Conservation (phyloP, 2,329 filamentous ascomycete genomes). For the Aspergillus sp. region DNA sequence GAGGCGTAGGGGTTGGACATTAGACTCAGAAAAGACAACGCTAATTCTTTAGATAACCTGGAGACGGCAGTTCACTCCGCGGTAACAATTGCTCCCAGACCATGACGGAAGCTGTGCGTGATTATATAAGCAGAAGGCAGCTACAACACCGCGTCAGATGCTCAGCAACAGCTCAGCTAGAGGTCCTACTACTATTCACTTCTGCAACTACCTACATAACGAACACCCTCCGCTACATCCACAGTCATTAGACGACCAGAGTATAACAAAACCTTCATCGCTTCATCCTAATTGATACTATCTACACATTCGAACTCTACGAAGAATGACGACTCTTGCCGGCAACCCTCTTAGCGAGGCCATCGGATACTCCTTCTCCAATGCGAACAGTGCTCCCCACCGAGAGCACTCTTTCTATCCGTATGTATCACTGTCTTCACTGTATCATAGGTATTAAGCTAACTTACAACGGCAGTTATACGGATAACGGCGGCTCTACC, state of each 20-base stretch:
- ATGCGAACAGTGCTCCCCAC: constrained; percentile 52
- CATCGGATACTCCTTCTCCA: constrained; percentile 63
- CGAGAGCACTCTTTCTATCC: constrained; percentile 83
- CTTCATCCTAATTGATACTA: constrained; percentile 8
- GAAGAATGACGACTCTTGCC: constrained; percentile 58
- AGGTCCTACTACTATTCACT: constrained; percentile 2
- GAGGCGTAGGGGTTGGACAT: neutral
- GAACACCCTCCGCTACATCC: neutral
- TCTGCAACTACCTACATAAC: constrained; percentile 1
- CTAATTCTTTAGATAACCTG: neutral
- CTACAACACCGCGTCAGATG: constrained; percentile 41
- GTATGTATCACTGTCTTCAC: constrained; percentile 56
- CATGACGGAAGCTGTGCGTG: constrained; percentile 13
- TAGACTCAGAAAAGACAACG: neutral
- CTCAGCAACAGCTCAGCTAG: constrained; percentile 15
- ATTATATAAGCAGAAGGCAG: constrained; percentile 44
- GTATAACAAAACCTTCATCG: neutral
- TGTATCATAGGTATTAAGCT: constrained; percentile 6
- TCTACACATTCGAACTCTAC: constrained; percentile 1
- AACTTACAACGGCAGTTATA: constrained; percentile 61
- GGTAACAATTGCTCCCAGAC: neutral
- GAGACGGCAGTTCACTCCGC: neutral
- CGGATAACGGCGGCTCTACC: constrained; percentile 96
- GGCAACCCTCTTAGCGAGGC: constrained; percentile 52
- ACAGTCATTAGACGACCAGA: neutral